Evolutionary conservation across 2,329 filamentous ascomycete species (phyloP), one percentile per base, ranked within the genome.

Genomic region (Epichloe scottii): DNA sequence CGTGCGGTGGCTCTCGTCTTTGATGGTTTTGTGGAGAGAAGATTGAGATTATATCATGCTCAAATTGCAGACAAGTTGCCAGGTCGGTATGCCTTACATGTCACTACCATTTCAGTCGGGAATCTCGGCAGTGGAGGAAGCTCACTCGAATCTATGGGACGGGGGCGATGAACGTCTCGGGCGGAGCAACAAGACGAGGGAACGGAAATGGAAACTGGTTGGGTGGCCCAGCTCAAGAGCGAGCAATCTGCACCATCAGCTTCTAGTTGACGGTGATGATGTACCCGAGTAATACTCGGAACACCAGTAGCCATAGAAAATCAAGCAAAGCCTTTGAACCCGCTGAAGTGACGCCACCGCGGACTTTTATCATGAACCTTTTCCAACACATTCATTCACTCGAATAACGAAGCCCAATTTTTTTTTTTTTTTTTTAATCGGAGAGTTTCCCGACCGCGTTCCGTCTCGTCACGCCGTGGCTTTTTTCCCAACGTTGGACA

Each of bases 81-180:
- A 55, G 59, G 57, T 56, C 60, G 51, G 56, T 49, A 57, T 17
- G 38, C 38, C 46, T 51, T 46, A 10, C 5, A 51, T 49, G 51
- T 54, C 15, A 44, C 51, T 17, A 21, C 21, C 48, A 42, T 10
- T 4, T 30, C 10, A 30, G 47, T 44, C 42, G 23, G 42, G 23
- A 15, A 30, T 44, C 12, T 30, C 23, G 42, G 12, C 15, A 33
- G 26, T 17, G 42, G 42, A 30, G 21, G 14, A 44, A 15, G 14
- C 42, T 15, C 10, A 17, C 6, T 44, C 26, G 42, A 12, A 12
- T 44, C 5, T 30, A 4, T 15, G 8, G n/a, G 23, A 44, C 12
- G 17, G 42, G 12, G 26, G 42, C 42, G 21, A 44, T 33, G 19
- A 44, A 21, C 1, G 42, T 33, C 12, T 14, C 21, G 2, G n/a